phyloP scores from a whole-genome alignment of 768 basidiomycete genomes.

The Pleurotus ostreatus region DNA sequence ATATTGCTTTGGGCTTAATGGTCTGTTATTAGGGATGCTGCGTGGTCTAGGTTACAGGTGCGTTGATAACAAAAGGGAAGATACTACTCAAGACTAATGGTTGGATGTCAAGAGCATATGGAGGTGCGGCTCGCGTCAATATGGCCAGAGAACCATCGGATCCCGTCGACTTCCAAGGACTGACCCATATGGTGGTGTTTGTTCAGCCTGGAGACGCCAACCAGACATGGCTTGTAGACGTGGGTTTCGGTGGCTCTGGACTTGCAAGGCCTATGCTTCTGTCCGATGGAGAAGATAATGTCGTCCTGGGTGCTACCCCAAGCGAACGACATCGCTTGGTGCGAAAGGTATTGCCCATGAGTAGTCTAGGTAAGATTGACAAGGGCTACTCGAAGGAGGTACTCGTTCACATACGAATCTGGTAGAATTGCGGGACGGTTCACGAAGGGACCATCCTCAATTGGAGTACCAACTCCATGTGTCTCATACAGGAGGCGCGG shows the following conservation, averaged over 20 bases:
- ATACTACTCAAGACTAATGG: too few relatives aligned
- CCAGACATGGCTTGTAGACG: conserved; percentile 27
- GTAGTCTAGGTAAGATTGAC: conserved; percentile 15
- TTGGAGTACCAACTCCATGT: conserved; percentile 4
- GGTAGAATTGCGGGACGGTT: too few relatives aligned
- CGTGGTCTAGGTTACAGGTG: conserved; percentile 26
- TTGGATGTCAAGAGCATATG: conserved; percentile 19
- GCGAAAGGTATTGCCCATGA: conserved; percentile 11
- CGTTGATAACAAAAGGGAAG: not conserved
- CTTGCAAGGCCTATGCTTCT: conserved; percentile 25
- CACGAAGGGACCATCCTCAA: not conserved
- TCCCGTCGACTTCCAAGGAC: conserved; percentile 11
- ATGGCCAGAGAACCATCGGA: conserved; percentile 6
- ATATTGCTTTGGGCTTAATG: conserved; percentile 27
- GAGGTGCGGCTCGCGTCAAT: conserved; percentile 24
- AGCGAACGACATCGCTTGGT: conserved; percentile 21
- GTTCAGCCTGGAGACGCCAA: conserved; percentile 25
- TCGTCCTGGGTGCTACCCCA: conserved; percentile 16
- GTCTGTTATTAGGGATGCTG: conserved; percentile 22
- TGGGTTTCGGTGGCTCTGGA: conserved; percentile 23
- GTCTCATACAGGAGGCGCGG: not conserved
- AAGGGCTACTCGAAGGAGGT: too few relatives aligned
- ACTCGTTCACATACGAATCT: too few relatives aligned
- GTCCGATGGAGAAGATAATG: conserved; percentile 16
- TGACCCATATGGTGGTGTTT: conserved; percentile 24